A percentile compares a stretch with the other conserved stretches of the same genome.
Evolutionary conservation across 345 rosid genomes (phyloP).

Genomic region (Eucalyptus regnans): DNA sequence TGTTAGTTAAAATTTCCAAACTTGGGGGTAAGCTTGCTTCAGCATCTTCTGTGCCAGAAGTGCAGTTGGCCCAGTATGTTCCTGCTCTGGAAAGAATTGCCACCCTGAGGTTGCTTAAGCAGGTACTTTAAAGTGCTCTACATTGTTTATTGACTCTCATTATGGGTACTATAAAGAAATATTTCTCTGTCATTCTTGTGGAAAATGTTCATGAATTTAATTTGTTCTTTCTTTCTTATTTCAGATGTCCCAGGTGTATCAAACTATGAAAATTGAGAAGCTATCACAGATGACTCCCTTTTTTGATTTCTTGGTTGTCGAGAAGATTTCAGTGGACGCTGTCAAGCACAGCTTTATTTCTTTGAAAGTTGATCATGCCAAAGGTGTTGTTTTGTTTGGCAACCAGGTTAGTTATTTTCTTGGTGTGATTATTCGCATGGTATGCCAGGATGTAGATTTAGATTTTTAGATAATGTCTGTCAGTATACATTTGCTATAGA

Average conservation of each 20-base stretch:
- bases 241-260: slow-evolving; percentile 90
- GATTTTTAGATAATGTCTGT: neutral
- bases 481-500: neutral
- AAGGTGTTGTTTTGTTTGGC: slow-evolving; percentile 55
- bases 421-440: neutral
- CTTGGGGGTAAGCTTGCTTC: slow-evolving; percentile 87
- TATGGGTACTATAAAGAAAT: neutral
- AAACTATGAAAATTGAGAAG: slow-evolving; percentile 68
- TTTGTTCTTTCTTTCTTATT: neutral
- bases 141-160: neutral
- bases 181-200: neutral
- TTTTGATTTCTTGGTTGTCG: slow-evolving; percentile 66
- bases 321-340: slow-evolving; percentile 93
- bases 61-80: slow-evolving; percentile 73
- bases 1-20: slow-evolving; percentile 67
- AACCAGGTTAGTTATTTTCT: slow-evolving; percentile 36
- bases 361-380: slow-evolving; percentile 87
- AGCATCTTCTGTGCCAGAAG: slow-evolving; percentile 87
- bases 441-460: neutral
- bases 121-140: slow-evolving; percentile 26
- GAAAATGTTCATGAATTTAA: neutral
- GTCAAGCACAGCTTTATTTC: slow-evolving; percentile 70
- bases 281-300: slow-evolving; percentile 85
- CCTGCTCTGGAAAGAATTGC: slow-evolving; percentile 81
- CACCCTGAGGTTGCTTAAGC: slow-evolving; percentile 82